These are phyloP conservation scores for Rubia occidens DNA, from an alignment of 305 asterid species.

Conservation along the genomic window DNA sequence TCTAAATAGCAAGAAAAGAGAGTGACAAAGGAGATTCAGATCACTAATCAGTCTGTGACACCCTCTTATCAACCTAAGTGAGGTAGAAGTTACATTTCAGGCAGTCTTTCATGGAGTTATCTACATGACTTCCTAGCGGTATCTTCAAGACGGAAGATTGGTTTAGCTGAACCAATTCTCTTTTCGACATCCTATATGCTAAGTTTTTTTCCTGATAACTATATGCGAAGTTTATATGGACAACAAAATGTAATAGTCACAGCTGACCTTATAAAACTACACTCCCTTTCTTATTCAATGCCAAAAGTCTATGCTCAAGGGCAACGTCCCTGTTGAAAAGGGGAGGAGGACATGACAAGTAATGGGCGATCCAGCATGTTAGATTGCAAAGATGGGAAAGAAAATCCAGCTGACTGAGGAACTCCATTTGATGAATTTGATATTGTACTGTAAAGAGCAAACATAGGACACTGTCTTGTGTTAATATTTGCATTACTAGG, in stretches of 20 bases:
- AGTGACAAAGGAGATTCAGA: background rate
- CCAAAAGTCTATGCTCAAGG: conserved; percentile 32
- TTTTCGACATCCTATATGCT: background rate
- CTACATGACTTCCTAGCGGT: background rate
- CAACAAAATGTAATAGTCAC: conserved; percentile 18
- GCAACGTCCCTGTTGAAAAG: conserved; percentile 48
- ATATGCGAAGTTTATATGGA: conserved; percentile 22
- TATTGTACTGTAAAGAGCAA: conserved; percentile 39
- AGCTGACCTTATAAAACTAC: background rate
- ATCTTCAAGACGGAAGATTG: background rate
- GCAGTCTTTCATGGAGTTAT: background rate
- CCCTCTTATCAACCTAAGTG: background rate
- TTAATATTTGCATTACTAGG: background rate
- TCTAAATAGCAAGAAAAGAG: background rate
- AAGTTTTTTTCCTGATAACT: background rate
- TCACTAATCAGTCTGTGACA: background rate
- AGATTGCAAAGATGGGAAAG: conserved; percentile 51
- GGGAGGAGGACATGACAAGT: conserved; percentile 53
- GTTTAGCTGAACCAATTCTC: conserved; percentile 6
- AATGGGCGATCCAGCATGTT: conserved; percentile 54
- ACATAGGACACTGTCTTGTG: background rate
- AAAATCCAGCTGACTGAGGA: conserved; percentile 58
- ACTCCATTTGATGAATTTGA: conserved; percentile 46
- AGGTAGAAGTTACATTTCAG: background rate
- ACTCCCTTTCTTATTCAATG: background rate